A percentile compares a stretch with the other conserved stretches of the same genome.
Conservation (phyloP, 306 rosid genomes). For the Vicia villosa region DNA sequence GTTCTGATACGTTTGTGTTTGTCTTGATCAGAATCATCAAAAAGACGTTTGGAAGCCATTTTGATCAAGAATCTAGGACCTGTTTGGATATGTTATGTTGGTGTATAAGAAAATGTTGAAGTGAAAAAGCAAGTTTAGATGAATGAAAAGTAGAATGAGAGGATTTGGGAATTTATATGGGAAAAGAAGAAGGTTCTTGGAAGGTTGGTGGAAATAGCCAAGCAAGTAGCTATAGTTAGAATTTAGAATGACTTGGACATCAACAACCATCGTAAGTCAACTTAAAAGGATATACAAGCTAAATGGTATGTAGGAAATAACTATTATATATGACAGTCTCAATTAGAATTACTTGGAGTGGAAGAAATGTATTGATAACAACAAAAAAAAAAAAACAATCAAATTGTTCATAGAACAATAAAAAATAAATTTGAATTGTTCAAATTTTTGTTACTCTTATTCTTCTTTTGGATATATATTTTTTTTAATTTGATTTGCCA, state of each 20-base stretch:
- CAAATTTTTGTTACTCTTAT: too few species aligned
- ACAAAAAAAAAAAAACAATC: too few species aligned
- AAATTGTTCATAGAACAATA: too few species aligned
- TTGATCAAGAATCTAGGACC: background rate
- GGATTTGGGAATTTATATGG: background rate
- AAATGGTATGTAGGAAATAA: background rate
- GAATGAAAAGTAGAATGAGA: constrained; percentile 4
- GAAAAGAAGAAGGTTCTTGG: constrained; percentile 58
- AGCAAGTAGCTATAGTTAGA: constrained; percentile 26
- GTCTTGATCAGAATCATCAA: constrained; percentile 48
- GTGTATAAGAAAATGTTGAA: constrained; percentile 5
- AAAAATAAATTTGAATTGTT: too few species aligned
- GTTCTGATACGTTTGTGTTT: constrained; percentile 51
- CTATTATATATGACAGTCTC: too few species aligned
- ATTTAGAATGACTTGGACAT: constrained; percentile 53
- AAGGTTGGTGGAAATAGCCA: constrained; percentile 61
- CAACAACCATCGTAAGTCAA: constrained; percentile 54
- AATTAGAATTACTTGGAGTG: too few species aligned
- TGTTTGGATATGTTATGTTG: background rate
- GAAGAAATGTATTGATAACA: too few species aligned
- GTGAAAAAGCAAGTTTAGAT: background rate
- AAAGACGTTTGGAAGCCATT: constrained; percentile 71
- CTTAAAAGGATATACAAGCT: constrained; percentile 18
- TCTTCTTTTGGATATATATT: too few species aligned
- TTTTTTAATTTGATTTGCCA: too few species aligned